phyloP scores from a whole-genome alignment of 2,329 filamentous ascomycete species.

The Davidsoniella virescens region DNA sequence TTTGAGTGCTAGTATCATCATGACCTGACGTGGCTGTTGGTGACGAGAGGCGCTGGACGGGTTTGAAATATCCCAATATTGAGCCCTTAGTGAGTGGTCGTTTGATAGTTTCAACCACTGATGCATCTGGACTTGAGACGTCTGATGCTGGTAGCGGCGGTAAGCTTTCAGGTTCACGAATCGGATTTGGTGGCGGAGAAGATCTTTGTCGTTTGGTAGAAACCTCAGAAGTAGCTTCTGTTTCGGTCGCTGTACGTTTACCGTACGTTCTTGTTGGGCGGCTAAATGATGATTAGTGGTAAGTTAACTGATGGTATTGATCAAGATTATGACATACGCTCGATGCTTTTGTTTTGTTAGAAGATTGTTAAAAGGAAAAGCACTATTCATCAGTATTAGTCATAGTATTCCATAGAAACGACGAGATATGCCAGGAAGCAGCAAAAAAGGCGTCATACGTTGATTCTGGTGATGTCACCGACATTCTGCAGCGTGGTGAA shows the following conservation, averaged over 20 bases:
- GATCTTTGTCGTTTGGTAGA: slow-evolving; percentile 18
- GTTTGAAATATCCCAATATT: slow-evolving; percentile 28
- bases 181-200: slow-evolving; percentile 1
- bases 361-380: slow-evolving; percentile 7
- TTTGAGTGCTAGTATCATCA: background rate
- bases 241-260: slow-evolving; percentile 17
- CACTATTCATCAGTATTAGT: background rate
- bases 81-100: slow-evolving; percentile 18
- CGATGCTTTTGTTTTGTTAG: slow-evolving; percentile 6
- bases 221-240: slow-evolving; percentile 17
- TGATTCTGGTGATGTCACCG: slow-evolving; percentile 1
- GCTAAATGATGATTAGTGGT: background rate
- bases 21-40: slow-evolving; percentile 10
- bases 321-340: slow-evolving; percentile 1
- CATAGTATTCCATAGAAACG: background rate
- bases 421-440: background rate
- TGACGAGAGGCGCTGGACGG: slow-evolving; percentile 14
- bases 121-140: background rate
- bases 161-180: slow-evolving; percentile 1
- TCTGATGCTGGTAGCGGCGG: background rate
- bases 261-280: slow-evolving; percentile 24
- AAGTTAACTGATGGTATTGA: background rate
- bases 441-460: slow-evolving; percentile 1
- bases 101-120: background rate
- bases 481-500: background rate